Conservation (phyloP, 495 filamentous ascomycete genomes). For the Xylaria acuta region DNA sequence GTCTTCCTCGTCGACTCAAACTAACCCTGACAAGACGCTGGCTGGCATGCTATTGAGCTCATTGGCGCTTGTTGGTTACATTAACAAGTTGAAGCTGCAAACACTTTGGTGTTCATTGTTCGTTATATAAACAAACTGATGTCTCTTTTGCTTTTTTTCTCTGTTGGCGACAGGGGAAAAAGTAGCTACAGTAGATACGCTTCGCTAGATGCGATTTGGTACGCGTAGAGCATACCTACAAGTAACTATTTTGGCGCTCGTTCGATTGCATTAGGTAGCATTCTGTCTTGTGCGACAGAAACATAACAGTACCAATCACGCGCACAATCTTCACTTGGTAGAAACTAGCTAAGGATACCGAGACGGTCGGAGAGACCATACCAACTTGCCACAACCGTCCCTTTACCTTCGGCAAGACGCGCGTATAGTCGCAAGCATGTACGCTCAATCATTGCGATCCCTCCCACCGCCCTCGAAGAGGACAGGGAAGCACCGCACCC, state of each 20-base stretch:
- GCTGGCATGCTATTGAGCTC: too few species aligned
- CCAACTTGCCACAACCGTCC: not conserved
- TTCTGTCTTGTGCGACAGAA: not conserved
- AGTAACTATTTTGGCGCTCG: not conserved
- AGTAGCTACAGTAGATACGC: too few species aligned
- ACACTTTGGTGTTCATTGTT: too few species aligned
- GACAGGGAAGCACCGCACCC: conserved; percentile 61
- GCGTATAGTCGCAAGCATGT: conserved; percentile 41
- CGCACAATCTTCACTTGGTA: not conserved
- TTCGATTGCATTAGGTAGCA: not conserved
- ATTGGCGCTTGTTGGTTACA: not conserved
- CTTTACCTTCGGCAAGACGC: not conserved
- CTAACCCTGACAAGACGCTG: too few species aligned
- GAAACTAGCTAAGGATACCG: not conserved
- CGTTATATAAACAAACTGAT: not conserved
- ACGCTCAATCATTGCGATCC: conserved; percentile 64
- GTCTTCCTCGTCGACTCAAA: too few species aligned
- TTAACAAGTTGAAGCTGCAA: too few species aligned
- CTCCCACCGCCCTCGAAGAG: conserved; percentile 47
- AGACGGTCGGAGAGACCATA: not conserved
- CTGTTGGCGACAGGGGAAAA: not conserved
- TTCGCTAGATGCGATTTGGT: not conserved
- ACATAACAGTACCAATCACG: not conserved
- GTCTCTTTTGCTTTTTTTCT: not conserved
- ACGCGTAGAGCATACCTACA: not conserved